phyloP scores from a whole-genome alignment of 169 alveolate genomes.

The Eimeria praecox region DNA sequence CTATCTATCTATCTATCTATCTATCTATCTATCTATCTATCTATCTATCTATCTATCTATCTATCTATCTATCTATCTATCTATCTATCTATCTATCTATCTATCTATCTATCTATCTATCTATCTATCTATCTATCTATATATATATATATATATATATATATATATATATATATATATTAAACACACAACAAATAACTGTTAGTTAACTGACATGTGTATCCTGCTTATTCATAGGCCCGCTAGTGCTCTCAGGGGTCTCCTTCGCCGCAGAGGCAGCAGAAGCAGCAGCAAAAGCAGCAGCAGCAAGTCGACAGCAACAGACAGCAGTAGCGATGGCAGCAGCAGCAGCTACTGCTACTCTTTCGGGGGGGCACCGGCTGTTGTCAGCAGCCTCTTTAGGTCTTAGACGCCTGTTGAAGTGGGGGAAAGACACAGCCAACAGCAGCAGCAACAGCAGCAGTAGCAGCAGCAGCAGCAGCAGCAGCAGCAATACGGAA shows the following conservation, averaged over 20 bases:
- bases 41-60: no score
- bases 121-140: no score
- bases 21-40: no score
- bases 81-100: no score
- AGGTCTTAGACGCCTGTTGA: not conserved
- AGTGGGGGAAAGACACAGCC: not conserved
- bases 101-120: no score
- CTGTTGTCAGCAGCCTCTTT: constrained; percentile 18
- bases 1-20: no score
- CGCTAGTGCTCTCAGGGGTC: constrained; percentile 82
- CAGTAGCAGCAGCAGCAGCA: not conserved
- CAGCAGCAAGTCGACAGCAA: not conserved
- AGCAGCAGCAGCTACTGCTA: constrained; percentile 18
- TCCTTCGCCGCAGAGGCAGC: constrained; percentile 69
- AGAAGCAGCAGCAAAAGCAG: constrained; percentile 46
- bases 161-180: not conserved
- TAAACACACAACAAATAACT: not conserved
- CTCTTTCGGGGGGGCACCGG: not conserved
- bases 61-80: no score
- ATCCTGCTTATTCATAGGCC: constrained; percentile 23
- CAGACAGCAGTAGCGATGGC: not conserved
- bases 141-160: not conserved
- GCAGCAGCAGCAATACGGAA: constrained; percentile 14
- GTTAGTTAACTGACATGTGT: not conserved
- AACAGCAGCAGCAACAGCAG: constrained; percentile 1